A percentile compares a stretch with the other conserved stretches of the same genome.
These are phyloP conservation scores for Chrysopogon serrulatus DNA, from an alignment of 176 grass and related monocot species.

Conservation along the genomic window DNA sequence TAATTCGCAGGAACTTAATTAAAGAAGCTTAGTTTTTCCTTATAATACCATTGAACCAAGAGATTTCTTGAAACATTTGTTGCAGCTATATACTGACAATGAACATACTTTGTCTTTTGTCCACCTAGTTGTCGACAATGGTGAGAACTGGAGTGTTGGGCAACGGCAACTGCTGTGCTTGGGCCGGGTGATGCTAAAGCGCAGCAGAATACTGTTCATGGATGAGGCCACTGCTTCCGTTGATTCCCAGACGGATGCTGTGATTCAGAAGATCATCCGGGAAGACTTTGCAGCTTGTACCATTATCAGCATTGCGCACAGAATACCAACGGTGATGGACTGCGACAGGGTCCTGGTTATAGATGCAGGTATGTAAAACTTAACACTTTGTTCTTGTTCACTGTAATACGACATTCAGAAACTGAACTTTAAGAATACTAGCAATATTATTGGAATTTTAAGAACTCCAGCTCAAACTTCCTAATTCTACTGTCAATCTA, in stretches of 20 bases:
- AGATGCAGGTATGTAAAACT: slow-evolving; percentile 59
- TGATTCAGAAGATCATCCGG: slow-evolving; percentile 92
- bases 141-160: slow-evolving; percentile 98
- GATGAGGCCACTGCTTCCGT: slow-evolving; percentile 98
- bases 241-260: slow-evolving; percentile 92
- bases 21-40: background rate
- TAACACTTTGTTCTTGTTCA: background rate
- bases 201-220: slow-evolving; percentile 89
- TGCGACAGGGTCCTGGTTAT: slow-evolving; percentile 85
- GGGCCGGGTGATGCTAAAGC: slow-evolving; percentile 91
- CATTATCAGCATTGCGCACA: slow-evolving; percentile 99
- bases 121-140: slow-evolving; percentile 77
- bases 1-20: background rate
- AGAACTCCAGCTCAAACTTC: background rate
- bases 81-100: background rate
- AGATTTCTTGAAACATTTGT: background rate
- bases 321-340: slow-evolving; percentile 99
- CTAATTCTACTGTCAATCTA: background rate
- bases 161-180: slow-evolving; percentile 88
- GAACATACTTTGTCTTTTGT: background rate
- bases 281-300: slow-evolving; percentile 88
- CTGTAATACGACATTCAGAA: background rate
- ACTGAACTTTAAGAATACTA: background rate
- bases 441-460: background rate
- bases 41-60: background rate